Evolutionary conservation across 2,329 filamentous ascomycete species (phyloP).

Genomic region (Tolypocladium ophioglossoides): DNA sequence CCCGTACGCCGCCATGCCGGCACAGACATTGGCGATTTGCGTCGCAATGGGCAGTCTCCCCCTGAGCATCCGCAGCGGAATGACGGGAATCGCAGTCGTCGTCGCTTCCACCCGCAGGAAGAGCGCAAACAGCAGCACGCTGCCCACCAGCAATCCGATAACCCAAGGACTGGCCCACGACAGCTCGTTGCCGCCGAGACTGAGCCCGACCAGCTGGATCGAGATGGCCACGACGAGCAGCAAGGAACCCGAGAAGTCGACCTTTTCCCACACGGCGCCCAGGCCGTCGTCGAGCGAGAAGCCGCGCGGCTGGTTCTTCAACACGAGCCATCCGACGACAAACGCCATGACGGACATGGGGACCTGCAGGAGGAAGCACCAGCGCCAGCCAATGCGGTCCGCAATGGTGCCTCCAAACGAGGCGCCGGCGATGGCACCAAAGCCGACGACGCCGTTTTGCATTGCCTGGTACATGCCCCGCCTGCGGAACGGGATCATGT

Average conservation of each 20-base stretch:
- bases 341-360: constrained; percentile 48
- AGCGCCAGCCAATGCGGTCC: constrained; percentile 56
- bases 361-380: constrained; percentile 54
- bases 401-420: constrained; percentile 55
- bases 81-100: constrained; percentile 40
- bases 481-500: constrained; percentile 47
- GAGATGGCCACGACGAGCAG: constrained; percentile 49
- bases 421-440: constrained; percentile 52
- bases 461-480: constrained; percentile 50
- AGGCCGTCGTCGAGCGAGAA: constrained; percentile 19
- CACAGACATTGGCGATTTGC: constrained; percentile 48
- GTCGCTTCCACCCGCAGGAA: constrained; percentile 39
- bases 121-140: constrained; percentile 27
- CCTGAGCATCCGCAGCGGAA: constrained; percentile 45
- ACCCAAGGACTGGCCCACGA: constrained; percentile 41
- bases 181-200: constrained; percentile 44
- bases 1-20: constrained; percentile 51
- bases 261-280: constrained; percentile 35
- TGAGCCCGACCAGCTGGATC: constrained; percentile 43
- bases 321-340: constrained; percentile 38
- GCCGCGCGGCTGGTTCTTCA: constrained; percentile 31
- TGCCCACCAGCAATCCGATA: constrained; percentile 30
- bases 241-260: constrained; percentile 48
- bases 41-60: constrained; percentile 43
- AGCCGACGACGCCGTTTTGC: constrained; percentile 51